These are phyloP conservation scores for Nicotiana obtusifolia DNA, from an alignment of 257 asterid species.

Conservation along the genomic window DNA sequence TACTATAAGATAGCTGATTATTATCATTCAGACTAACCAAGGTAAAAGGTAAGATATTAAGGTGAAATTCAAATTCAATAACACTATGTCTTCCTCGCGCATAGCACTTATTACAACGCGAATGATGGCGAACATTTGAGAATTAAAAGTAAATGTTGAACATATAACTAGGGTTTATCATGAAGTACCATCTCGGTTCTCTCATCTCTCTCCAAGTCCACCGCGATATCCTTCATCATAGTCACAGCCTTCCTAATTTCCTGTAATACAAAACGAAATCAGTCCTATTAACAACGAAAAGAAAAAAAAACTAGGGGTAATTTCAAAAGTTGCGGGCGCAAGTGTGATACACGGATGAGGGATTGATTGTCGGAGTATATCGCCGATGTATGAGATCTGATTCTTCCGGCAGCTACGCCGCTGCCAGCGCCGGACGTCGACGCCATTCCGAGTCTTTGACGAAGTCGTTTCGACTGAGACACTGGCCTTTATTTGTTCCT, in stretches of 20 bases:
- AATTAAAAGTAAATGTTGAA: background rate
- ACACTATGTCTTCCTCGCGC: background rate
- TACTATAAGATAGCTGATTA: background rate
- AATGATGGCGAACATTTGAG: background rate
- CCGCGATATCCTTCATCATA: constrained; percentile 67
- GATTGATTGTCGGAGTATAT: constrained; percentile 61
- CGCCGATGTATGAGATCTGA: constrained; percentile 45
- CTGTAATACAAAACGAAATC: constrained; percentile 27
- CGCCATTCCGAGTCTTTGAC: constrained; percentile 42
- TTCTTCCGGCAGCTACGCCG: constrained; percentile 40
- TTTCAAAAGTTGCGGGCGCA: constrained; percentile 7
- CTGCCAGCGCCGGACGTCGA: constrained; percentile 69
- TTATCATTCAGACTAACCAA: background rate
- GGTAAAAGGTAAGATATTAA: background rate
- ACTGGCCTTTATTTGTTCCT: background rate
- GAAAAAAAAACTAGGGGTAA: background rate
- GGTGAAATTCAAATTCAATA: background rate
- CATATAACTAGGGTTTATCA: constrained; percentile 33
- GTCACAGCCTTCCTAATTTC: constrained; percentile 60
- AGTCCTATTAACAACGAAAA: background rate
- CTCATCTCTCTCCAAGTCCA: constrained; percentile 65
- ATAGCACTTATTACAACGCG: background rate
- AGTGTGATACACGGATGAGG: constrained; percentile 43
- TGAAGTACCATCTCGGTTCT: constrained; percentile 48
- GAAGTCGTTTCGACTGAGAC: background rate